Evolutionary conservation across 2,329 filamentous ascomycete species (phyloP), one percentile per base, ranked within the genome.

Genomic region (Monilinia polystroma): DNA sequence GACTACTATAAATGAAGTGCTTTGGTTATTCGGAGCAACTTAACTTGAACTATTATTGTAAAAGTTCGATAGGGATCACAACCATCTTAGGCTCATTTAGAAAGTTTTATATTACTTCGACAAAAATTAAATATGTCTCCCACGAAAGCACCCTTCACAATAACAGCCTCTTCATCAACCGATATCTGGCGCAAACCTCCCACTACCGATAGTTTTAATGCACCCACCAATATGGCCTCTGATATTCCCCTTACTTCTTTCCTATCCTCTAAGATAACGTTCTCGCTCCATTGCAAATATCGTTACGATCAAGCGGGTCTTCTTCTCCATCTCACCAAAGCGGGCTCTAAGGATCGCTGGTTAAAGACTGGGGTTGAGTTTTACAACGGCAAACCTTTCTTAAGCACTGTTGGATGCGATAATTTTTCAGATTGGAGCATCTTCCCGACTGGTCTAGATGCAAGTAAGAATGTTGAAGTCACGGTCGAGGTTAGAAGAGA

Each of bases 161-260:
- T 63, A 56, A 45, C 23, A 14, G 60, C 60, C 8, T 16, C 47
- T 23, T 38, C 60, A 53, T 41, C 35, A 11, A 63, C 60, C 14
- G 60, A 63, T 18, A 43, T 63, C 35, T 63, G 64, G 64, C 64
- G 64, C 49, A 66, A 63, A n/a, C 64, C 64, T 20, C 64, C 64
- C 8, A 45, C 26, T 29, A 66, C 57, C 11, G 59, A 66, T n/a
- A 49, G 16, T 7, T 66, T 62, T 16, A 66, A 66, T 23, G 64
- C 64, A 20, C 57, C 64, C 16, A 66, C 41, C 23, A 54, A 55
- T 3, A 23, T 43, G 26, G 20, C 55, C 11, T 8, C 32, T 2
- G 35, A 10, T 10, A 26, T 62, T 10, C 51, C 64, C 4, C 64
- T 63, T 41, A 52, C 56, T 14, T 23, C 51, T 14, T 66, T 66